Evolutionary conservation across 2,329 filamentous ascomycete species (phyloP).

Genomic region (Ceratocystiopsis minuta): DNA sequence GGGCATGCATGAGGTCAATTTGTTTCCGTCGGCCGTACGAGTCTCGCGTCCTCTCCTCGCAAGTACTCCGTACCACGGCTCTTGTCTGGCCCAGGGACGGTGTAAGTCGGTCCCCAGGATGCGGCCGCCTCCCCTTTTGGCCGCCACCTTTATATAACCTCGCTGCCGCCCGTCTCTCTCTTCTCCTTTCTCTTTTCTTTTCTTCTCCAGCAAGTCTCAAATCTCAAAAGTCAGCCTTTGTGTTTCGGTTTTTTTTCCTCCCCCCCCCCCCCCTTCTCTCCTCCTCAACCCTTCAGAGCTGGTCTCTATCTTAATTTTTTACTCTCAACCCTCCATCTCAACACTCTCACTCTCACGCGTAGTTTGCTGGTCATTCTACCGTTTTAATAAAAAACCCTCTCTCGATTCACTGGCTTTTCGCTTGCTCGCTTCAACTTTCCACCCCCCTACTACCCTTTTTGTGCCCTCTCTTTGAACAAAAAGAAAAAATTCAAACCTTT

Average conservation of each 20-base stretch:
- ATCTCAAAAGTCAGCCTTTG: slow-evolving; percentile 32
- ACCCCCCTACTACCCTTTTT: slow-evolving; percentile 19
- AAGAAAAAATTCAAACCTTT: not conserved
- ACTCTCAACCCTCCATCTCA: slow-evolving; percentile 9
- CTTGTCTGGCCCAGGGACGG: too few species aligned
- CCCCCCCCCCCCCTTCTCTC: slow-evolving; percentile 19
- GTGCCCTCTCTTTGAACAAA: slow-evolving; percentile 9
- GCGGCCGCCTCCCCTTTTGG: slow-evolving; percentile 9
- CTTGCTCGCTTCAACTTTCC: slow-evolving; percentile 29
- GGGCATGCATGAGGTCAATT: too few species aligned
- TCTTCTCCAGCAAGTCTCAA: slow-evolving; percentile 46
- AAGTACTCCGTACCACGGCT: too few species aligned
- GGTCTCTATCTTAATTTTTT: slow-evolving; percentile 15
- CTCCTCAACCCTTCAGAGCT: slow-evolving; percentile 15
- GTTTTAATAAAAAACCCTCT: slow-evolving; percentile 20
- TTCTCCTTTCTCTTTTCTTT: slow-evolving; percentile 28
- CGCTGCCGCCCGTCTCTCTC: slow-evolving; percentile 18
- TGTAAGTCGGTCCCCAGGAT: too few species aligned
- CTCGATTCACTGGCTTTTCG: slow-evolving; percentile 30
- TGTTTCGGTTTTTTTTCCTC: slow-evolving; percentile 30
- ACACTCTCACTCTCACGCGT: slow-evolving; percentile 3
- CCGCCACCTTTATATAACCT: slow-evolving; percentile 23
- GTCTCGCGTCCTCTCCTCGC: too few species aligned
- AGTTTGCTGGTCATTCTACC: slow-evolving; percentile 9
- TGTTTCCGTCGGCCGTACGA: too few species aligned